Base-by-base conservation (phyloP, 768 basidiomycete species). In the Mycena vulgaris region DNA sequence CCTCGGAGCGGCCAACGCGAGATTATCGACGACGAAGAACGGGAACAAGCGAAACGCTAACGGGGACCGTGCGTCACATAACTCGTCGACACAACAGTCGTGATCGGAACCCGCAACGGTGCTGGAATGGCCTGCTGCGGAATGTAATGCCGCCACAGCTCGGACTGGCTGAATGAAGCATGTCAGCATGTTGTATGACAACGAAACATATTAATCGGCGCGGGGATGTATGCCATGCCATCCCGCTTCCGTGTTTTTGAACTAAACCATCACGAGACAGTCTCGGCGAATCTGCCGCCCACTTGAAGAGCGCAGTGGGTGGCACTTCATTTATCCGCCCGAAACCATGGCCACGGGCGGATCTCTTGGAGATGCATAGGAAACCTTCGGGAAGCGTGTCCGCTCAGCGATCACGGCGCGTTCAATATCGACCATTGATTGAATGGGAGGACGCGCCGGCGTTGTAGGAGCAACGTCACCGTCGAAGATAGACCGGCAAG, bases 1-100 rank as follows among this genome's bases (percentile, higher is more conserved):
- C 64, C 59, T 70, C 69, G 69, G 69, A 66, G 2, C n/a, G n/a
- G 23, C 52, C 21, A 25, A 52, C 39, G 39, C 9, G 37, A 31
- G 53, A 35, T 52, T 62, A 68, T 19, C n/a, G 55, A 63, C 28
- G 53, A 37, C n/a, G 25, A 53, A 52, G 16, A 47, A 40, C 56
- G 13, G 37, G 33, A 57, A 56, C 2, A 11, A 30, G 31, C 27
- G 23, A 42, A 6, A 21, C 31, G 10, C 28, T 27, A 31, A 16
- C 52, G 47, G 25, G 47, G 23, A 48, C 23, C 47, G 47, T 42
- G 62, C 5, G 39, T n/a, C 63, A 31, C 40, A 53, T 9, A 17
- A 39, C n/a, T n/a, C n/a, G n/a, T n/a, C n/a, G n/a, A n/a, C n/a
- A 19, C 21, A 47, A 25, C 45, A 35, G n/a, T 21, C 11, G 10